These are phyloP conservation scores for Ogataea sp. DNA, from an alignment of 805 yeast species.

Conservation along the genomic window DNA sequence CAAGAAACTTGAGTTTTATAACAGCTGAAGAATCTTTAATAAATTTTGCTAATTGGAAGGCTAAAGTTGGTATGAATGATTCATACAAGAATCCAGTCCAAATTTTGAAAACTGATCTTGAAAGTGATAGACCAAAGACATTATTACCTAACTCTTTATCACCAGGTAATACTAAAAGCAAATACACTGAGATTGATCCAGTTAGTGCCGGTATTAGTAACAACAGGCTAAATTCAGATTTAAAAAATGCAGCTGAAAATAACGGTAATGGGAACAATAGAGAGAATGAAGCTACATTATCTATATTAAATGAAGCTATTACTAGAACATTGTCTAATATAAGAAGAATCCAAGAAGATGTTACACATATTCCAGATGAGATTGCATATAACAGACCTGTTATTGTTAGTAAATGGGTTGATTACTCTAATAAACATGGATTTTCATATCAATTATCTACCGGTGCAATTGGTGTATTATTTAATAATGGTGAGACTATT, in stretches of 20 bases:
- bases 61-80: constrained; percentile 45
- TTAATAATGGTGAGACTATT: constrained; percentile 78
- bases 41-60: constrained; percentile 61
- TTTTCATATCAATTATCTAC: constrained; percentile 88
- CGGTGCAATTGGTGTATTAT: constrained; percentile 84
- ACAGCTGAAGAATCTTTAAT: constrained; percentile 53
- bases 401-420: constrained; percentile 93
- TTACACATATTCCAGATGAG: constrained; percentile 18
- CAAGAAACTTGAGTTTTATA: constrained; percentile 46
- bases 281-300: constrained; percentile 3
- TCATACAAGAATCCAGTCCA: constrained; percentile 55
- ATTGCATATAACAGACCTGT: constrained; percentile 42
- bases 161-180: constrained; percentile 84
- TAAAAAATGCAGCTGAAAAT: constrained; percentile 10
- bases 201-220: constrained; percentile 17
- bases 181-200: constrained; percentile 62
- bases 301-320: constrained; percentile 18
- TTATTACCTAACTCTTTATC: constrained; percentile 84
- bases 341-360: no score
- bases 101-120: constrained; percentile 59
- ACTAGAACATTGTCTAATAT: constrained; percentile 21
- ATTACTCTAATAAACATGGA: constrained; percentile 92
- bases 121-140: constrained; percentile 57
- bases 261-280: constrained; percentile 5
- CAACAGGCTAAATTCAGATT: constrained; percentile 18